Base-by-base conservation (phyloP, 192 early-diverging fungal genomes). In the Entomortierella chlamydospora region DNA sequence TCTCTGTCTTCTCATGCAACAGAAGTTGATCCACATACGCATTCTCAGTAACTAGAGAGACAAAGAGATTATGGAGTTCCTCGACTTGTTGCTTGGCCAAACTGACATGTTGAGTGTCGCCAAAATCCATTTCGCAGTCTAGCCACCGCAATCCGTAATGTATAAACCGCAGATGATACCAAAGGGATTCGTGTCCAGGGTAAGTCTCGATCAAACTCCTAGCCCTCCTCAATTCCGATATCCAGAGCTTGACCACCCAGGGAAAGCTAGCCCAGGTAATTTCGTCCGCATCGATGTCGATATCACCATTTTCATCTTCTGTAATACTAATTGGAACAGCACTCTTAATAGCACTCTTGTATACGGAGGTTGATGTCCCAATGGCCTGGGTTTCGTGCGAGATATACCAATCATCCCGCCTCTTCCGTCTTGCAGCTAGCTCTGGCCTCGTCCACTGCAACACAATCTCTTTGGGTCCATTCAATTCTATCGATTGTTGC, bases 141-240 rank as follows among this genome's bases (percentile, higher is more conserved):
- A 83, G 31, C 77, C 77, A 83, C 18, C 49, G 39, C 31, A 79
- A 39, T 23, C 58, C 70, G 71, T 74, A 74, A 37, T 73, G 73
- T 5, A 83, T 42, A 52, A 82, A 85, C 29, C 87, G 82, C 25
- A 83, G 66, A 73, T 88, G 85, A 30, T 72, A 85, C 87, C 87
- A 88, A 23, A 86, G 50, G 1, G 85, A 64, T 57, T 88, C 87
- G 50, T 88, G 85, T 30, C 85, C 85, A 23, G 85, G 85, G 29
- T 85, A 88, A 51, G 53, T 61, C 37, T 41, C 23, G 17, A 86
- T 76, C 17, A 85, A 37, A 20, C 42, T 49, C 30, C 68, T 61
- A 8, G 33, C 70, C n/a, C 77, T 54, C 43, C 57, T 42, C 49
- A 83, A 29, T 51, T 83, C 82, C 9, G 56, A 51, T 3, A 60